phyloP scores from a whole-genome alignment of 192 early-diverging fungal species.

The Entophlyctis luteolus region DNA sequence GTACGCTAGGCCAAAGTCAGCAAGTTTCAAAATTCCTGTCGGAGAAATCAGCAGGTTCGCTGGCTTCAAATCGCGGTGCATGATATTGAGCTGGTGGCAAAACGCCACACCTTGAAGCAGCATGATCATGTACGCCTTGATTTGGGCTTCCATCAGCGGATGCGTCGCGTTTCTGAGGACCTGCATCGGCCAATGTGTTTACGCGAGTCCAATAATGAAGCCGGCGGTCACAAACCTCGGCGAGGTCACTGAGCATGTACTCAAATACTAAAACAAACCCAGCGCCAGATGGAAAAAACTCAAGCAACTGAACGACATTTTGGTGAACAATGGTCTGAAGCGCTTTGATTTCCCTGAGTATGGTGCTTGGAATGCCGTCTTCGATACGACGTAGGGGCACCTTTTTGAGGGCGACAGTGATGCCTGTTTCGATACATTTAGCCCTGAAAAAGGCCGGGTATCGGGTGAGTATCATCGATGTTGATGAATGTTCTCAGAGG shows the following conservation, averaged over 20 bases:
- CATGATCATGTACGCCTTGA: slow-evolving; percentile 59
- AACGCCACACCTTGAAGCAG: slow-evolving; percentile 57
- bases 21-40: slow-evolving; percentile 54
- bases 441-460: slow-evolving; percentile 42
- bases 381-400: slow-evolving; percentile 47
- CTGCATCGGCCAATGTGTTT: neutral
- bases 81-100: slow-evolving; percentile 56
- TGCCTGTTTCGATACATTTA: slow-evolving; percentile 48
- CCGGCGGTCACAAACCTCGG: slow-evolving; percentile 20
- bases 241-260: slow-evolving; percentile 52
- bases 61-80: slow-evolving; percentile 52
- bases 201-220: neutral
- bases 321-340: slow-evolving; percentile 51
- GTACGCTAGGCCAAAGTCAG: slow-evolving; percentile 60
- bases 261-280: slow-evolving; percentile 53
- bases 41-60: slow-evolving; percentile 57
- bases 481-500: neutral
- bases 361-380: slow-evolving; percentile 55
- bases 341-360: slow-evolving; percentile 57
- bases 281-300: slow-evolving; percentile 47
- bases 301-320: slow-evolving; percentile 53
- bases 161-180: slow-evolving; percentile 39
- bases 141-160: slow-evolving; percentile 50
- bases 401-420: slow-evolving; percentile 53
- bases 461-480: neutral